These are phyloP conservation scores for Striga asiatica DNA, from an alignment of 257 asterid species.

Conservation along the genomic window DNA sequence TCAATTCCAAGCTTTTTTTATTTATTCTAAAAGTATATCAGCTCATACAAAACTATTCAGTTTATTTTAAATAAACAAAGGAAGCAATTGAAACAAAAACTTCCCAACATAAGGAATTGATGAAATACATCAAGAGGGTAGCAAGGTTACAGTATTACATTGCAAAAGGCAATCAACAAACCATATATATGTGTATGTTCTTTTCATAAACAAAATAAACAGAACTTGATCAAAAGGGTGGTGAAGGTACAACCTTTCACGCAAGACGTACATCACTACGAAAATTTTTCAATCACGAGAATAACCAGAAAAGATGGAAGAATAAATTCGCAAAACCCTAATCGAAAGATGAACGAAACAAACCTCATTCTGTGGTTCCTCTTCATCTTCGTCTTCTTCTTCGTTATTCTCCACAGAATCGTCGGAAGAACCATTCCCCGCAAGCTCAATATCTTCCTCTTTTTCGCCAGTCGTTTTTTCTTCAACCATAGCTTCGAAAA, in stretches of 20 bases:
- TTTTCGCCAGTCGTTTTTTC: conserved; percentile 18
- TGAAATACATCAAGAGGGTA: not conserved
- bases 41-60: not conserved
- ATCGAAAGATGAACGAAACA: conserved; percentile 7
- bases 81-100: not conserved
- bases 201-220: not conserved
- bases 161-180: not conserved
- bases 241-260: conserved; percentile 9
- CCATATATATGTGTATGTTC: not conserved
- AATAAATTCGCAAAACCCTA: not conserved
- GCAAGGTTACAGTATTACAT: not conserved
- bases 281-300: not conserved
- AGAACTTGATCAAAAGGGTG: conserved; percentile 16
- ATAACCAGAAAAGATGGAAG: not conserved
- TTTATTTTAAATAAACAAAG: not conserved
- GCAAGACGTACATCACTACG: conserved; percentile 12
- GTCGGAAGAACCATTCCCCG: conserved; percentile 26
- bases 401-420: conserved; percentile 24
- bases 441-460: conserved; percentile 21
- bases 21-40: not conserved
- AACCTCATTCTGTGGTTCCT: conserved; percentile 38
- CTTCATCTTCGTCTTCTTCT: conserved; percentile 23
- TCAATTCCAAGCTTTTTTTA: not conserved
- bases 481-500: conserved; percentile 14
- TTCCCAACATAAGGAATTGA: not conserved